Percentiles rank a stretch among this genome's conserved stretches.
phyloP scores from a whole-genome alignment of 2,329 filamentous ascomycete genomes.

The Claviceps sp. region DNA sequence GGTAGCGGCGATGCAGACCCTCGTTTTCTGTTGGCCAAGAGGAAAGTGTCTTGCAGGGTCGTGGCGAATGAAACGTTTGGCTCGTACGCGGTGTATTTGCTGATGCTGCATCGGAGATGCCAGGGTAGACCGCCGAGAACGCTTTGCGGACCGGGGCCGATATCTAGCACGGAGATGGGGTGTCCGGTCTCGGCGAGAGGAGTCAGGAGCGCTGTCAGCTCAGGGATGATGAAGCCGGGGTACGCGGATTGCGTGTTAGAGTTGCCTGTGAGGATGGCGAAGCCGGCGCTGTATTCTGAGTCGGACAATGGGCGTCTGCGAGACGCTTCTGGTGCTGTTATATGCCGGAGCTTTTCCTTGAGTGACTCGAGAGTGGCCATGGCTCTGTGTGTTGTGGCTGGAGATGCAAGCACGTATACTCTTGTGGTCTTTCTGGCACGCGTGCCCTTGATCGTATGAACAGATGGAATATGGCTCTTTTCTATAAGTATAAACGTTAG shows the following conservation, averaged over 20 bases:
- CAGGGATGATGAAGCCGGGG: neutral
- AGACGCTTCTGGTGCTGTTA: slow-evolving; percentile 7
- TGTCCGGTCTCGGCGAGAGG: slow-evolving; percentile 26
- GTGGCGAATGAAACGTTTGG: neutral
- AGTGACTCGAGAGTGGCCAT: neutral
- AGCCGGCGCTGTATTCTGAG: slow-evolving; percentile 33
- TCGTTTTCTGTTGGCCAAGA: neutral
- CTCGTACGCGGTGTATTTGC: neutral
- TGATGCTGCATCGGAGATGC: slow-evolving; percentile 21
- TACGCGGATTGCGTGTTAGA: slow-evolving; percentile 14
- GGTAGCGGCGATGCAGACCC: neutral
- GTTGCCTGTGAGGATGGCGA: slow-evolving; percentile 26
- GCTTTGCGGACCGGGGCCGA: slow-evolving; percentile 44
- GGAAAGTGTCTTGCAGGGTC: neutral
- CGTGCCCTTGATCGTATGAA: too few relatives aligned
- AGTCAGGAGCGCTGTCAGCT: neutral
- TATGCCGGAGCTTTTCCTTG: neutral
- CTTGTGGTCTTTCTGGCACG: too few relatives aligned
- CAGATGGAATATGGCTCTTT: too few relatives aligned
- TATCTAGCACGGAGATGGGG: slow-evolving; percentile 40
- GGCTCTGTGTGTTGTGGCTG: neutral
- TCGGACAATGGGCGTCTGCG: slow-evolving; percentile 27
- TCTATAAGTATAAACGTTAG: too few relatives aligned
- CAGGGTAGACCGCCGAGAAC: slow-evolving; percentile 36
- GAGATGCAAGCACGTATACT: too few relatives aligned